These are phyloP conservation scores for sunflower (Helianthus annuus) DNA, from an alignment of 129 eudicot species.

Conservation along the genomic window DNA sequence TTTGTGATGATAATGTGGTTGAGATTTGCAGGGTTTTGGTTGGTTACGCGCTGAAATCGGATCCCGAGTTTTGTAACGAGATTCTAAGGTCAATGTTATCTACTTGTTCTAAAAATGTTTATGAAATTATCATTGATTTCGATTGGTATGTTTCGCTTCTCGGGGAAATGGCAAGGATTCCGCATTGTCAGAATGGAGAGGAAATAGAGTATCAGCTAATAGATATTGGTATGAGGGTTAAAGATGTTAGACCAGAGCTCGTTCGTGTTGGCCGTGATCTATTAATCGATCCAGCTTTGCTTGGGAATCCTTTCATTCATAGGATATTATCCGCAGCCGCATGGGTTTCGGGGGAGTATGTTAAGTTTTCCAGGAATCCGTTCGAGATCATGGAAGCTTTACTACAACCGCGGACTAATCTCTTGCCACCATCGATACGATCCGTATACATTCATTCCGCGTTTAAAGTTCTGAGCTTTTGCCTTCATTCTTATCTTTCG, in stretches of 20 bases:
- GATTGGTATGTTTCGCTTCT: slow-evolving; percentile 94
- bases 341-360: slow-evolving; percentile 83
- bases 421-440: slow-evolving; percentile 71
- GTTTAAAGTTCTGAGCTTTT: slow-evolving; percentile 68
- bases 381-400: slow-evolving; percentile 81
- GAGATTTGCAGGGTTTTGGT: slow-evolving; percentile 84
- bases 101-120: slow-evolving; percentile 67
- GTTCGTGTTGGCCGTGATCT: slow-evolving; percentile 74
- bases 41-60: slow-evolving; percentile 79
- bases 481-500: slow-evolving; percentile 53
- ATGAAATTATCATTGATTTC: slow-evolving; percentile 77
- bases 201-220: slow-evolving; percentile 82
- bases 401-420: slow-evolving; percentile 83
- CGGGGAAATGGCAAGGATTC: slow-evolving; percentile 85
- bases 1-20: slow-evolving; percentile 76
- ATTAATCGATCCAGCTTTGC: slow-evolving; percentile 88
- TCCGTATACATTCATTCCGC: slow-evolving; percentile 87
- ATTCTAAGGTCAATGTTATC: slow-evolving; percentile 62
- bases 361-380: slow-evolving; percentile 69
- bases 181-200: slow-evolving; percentile 80
- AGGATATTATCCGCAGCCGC: slow-evolving; percentile 78
- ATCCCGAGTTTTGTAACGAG: slow-evolving; percentile 88
- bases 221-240: slow-evolving; percentile 94
- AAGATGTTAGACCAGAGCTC: slow-evolving; percentile 79
- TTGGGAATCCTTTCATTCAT: slow-evolving; percentile 81